Conservation (phyloP, 352 stramenopile species). For the Globisporangium canariense region DNA sequence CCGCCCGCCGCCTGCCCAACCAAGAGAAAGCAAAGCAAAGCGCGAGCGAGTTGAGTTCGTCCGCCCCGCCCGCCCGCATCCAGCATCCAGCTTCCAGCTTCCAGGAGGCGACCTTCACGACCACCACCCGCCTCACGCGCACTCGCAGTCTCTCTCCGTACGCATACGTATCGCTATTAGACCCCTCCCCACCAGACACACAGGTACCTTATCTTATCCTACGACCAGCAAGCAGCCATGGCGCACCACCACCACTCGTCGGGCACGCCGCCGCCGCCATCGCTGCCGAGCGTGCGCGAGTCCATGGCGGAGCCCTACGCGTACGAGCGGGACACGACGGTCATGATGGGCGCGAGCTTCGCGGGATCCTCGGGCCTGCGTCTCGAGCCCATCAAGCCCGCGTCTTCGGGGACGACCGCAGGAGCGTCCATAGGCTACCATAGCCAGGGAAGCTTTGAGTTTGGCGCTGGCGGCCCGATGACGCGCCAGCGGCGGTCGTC, state of each 20-base stretch:
- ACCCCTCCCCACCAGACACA: neutral
- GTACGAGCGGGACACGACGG: slow-evolving; percentile 18
- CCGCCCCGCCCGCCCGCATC: neutral
- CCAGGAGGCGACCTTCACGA: neutral
- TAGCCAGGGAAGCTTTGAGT: neutral
- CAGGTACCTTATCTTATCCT: neutral
- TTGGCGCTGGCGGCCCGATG: neutral
- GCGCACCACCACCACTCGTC: neutral
- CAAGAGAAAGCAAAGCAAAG: neutral
- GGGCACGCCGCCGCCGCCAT: neutral
- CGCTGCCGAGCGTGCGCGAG: slow-evolving; percentile 18
- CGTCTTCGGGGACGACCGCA: neutral
- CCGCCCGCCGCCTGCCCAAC: neutral
- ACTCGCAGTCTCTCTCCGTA: neutral
- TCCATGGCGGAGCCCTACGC: slow-evolving; percentile 9
- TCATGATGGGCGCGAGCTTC: slow-evolving; percentile 17
- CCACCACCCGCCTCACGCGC: neutral
- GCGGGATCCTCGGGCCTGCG: slow-evolving; percentile 1
- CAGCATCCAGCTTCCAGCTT: no score
- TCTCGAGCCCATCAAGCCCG: slow-evolving; percentile 18
- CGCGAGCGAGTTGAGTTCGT: no score
- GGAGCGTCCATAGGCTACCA: neutral
- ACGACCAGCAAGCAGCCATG: neutral
- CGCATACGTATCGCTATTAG: neutral
- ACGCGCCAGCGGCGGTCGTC: slow-evolving; percentile 39